Conservation (phyloP, 495 filamentous ascomycete species). For the Neurospora sublineolata region DNA sequence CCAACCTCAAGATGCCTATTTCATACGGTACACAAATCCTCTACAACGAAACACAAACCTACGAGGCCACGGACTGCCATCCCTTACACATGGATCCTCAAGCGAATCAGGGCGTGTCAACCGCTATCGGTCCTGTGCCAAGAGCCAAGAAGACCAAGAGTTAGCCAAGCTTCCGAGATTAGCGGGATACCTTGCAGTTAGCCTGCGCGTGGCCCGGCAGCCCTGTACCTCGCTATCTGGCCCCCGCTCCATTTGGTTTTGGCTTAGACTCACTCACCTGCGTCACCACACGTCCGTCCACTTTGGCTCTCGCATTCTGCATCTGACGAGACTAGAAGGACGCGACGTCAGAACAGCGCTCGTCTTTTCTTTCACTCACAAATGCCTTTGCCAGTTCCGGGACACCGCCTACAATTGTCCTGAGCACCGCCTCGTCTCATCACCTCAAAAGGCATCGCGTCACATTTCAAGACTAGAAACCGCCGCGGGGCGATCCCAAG, state of each 20-base stretch:
- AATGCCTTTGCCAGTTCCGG: neutral
- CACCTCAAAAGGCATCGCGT: neutral
- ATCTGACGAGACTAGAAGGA: neutral
- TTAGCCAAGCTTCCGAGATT: neutral
- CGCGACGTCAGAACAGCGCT: neutral
- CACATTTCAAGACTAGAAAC: neutral
- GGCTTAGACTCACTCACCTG: neutral
- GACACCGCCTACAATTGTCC: neutral
- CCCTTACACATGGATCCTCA: neutral
- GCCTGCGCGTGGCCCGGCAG: neutral
- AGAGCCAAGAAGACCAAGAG: neutral
- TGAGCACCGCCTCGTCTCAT: neutral
- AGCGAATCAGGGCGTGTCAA: neutral
- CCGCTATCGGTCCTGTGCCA: neutral
- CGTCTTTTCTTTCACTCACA: neutral
- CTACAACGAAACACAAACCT: neutral
- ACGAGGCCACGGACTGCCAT: neutral
- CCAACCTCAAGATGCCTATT: neutral
- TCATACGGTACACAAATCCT: neutral
- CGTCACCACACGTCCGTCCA: neutral
- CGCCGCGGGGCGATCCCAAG: neutral
- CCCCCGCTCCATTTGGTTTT: neutral
- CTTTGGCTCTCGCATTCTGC: neutral
- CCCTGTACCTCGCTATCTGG: neutral
- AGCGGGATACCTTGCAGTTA: neutral